These are phyloP conservation scores for Aspergillus ellipticus DNA, from an alignment of 495 filamentous ascomycete genomes.

Conservation along the genomic window DNA sequence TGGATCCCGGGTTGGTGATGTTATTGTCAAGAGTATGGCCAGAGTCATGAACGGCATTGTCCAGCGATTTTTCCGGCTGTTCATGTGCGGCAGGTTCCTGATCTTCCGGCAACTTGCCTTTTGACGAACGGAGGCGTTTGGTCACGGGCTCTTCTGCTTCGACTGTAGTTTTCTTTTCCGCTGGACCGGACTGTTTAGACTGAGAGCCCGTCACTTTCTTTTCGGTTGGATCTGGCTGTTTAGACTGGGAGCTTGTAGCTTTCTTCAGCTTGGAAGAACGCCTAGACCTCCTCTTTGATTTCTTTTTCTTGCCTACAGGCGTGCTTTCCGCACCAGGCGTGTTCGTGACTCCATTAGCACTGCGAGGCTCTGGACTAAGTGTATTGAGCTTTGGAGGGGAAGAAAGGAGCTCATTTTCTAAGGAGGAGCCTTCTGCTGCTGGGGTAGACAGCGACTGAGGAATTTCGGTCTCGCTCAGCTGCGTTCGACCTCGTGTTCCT, in stretches of 20 bases:
- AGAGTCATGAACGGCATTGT: neutral
- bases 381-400: constrained; percentile 37
- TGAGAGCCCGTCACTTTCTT: constrained; percentile 2
- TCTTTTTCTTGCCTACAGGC: constrained; percentile 12
- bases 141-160: constrained; percentile 21
- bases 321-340: neutral
- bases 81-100: constrained; percentile 5
- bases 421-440: constrained; percentile 12
- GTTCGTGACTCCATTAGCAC: neutral
- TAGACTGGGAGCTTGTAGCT: neutral
- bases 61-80: neutral
- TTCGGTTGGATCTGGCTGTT: neutral
- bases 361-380: constrained; percentile 23
- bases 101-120: constrained; percentile 13
- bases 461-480: constrained; percentile 18
- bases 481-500: constrained; percentile 39
- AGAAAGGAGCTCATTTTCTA: constrained; percentile 33
- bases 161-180: constrained; percentile 6
- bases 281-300: constrained; percentile 15
- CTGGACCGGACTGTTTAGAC: neutral
- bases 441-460: constrained; percentile 16
- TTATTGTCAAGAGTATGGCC: neutral
- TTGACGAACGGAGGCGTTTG: constrained; percentile 30
- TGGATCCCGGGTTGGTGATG: neutral
- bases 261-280: constrained; percentile 8